Percentiles rank a stretch among this genome's conserved stretches.
These are phyloP conservation scores for Stevia rebaudiana DNA, from an alignment of 140 eudicot species.

Conservation along the genomic window DNA sequence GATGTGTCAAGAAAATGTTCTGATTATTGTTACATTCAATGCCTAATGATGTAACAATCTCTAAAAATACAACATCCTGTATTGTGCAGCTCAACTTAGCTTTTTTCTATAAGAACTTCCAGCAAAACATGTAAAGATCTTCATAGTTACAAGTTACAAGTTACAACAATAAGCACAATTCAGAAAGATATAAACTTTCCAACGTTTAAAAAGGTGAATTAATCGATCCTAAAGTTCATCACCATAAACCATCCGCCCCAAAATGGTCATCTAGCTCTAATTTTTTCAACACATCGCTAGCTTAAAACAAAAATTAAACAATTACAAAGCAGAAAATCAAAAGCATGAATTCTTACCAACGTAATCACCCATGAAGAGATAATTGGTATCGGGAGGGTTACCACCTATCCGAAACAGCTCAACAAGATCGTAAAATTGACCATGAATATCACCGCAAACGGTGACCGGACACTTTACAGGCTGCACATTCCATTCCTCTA, in stretches of 20 bases:
- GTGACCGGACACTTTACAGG: conserved; percentile 80
- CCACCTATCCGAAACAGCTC: conserved; percentile 80
- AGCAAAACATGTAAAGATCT: neutral
- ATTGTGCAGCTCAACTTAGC: too few species aligned
- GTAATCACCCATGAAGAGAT: conserved; percentile 78
- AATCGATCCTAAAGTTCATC: neutral
- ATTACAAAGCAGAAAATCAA: neutral
- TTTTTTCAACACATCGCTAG: neutral
- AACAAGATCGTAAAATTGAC: conserved; percentile 66
- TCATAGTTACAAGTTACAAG: too few species aligned
- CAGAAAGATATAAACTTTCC: neutral
- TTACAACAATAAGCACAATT: neutral
- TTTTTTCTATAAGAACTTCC: neutral
- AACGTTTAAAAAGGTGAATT: conserved; percentile 1
- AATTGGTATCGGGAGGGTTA: conserved; percentile 68
- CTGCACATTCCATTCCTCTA: conserved; percentile 83
- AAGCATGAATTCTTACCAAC: conserved; percentile 30
- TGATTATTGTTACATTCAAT: neutral
- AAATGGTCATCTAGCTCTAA: conserved; percentile 6
- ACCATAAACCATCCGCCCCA: neutral
- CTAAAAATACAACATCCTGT: neutral
- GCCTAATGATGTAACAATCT: neutral
- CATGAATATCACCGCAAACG: conserved; percentile 75
- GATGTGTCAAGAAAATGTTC: neutral
- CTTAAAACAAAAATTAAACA: neutral